Conservation (phyloP, 805 yeast genomes). For the Pichia exigua region DNA sequence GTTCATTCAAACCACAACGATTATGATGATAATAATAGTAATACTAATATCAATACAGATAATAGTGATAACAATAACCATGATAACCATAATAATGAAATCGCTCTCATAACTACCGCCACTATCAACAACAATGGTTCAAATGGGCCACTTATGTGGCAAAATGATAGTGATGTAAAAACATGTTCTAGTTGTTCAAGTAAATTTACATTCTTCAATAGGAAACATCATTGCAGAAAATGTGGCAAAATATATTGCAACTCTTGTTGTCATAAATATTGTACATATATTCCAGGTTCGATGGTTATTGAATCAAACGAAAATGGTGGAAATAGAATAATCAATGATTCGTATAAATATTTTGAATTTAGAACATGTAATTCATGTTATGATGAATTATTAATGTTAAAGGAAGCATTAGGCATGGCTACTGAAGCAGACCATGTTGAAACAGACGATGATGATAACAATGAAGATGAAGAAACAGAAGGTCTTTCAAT, state of each 20-base stretch:
- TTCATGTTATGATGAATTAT: slow-evolving; percentile 57
- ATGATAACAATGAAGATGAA: not conserved
- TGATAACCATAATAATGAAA: not conserved
- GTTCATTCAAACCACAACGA: not conserved
- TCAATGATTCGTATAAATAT: slow-evolving; percentile 30
- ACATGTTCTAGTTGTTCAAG: slow-evolving; percentile 49
- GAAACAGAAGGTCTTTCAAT: not conserved
- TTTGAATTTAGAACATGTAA: slow-evolving; percentile 70
- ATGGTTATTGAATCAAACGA: slow-evolving; percentile 40
- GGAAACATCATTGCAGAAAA: slow-evolving; percentile 77
- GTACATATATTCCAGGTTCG: slow-evolving; percentile 51
- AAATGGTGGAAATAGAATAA: slow-evolving; percentile 8
- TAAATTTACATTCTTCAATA: slow-evolving; percentile 49
- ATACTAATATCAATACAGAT: not conserved
- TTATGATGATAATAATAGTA: not conserved
- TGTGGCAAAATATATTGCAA: slow-evolving; percentile 81
- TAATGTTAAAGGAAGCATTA: slow-evolving; percentile 39
- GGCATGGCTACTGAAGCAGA: slow-evolving; percentile 12
- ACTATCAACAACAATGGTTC: not conserved
- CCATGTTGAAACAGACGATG: not conserved
- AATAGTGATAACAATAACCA: not conserved
- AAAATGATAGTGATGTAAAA: slow-evolving; percentile 48
- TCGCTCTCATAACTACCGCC: not conserved
- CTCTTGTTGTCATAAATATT: slow-evolving; percentile 47
- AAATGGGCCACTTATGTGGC: slow-evolving; percentile 43